Evolutionary conservation across 2,329 filamentous ascomycete species (phyloP), one percentile per base, ranked within the genome.

Genomic region (Aspergillus floridensis): DNA sequence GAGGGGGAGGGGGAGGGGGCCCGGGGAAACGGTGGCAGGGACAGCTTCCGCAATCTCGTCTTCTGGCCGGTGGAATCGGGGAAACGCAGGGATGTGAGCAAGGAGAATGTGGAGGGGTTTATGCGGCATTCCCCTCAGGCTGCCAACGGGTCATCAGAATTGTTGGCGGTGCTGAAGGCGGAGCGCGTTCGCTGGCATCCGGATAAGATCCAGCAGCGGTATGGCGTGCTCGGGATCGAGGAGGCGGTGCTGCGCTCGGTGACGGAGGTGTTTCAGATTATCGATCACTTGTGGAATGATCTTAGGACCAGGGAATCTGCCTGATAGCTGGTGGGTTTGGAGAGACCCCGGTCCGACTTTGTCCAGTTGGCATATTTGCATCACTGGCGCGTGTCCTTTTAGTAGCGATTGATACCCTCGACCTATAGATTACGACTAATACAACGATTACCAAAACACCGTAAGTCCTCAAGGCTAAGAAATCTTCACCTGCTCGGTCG

Each of bases 131-230:
- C 81, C 14, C 32, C 32, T 3, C 57, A 52, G 24, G 57, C 60
- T 22, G 66, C 62, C n/a, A 61, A 70, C 49, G 65, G 62, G 10
- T 29, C 52, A 24, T 58, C 66, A 5, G 76, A 79, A 59, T 57
- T 84, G 21, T 56, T 76, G 14, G 79, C 82, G 49, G 73, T 83
- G 5, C 80, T 98, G 55, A 96, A 96, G 76, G 80, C 86, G 5
- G 95, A 99, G 79, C 86, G 95, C 54, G 88, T 98, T 19, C 84
- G 92, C 16, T 99, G 95, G 95, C 95, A 99, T 79, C 95, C 95
- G 4, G 95, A 99, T 77, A 99, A 98, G 81, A 90, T 98, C 58
- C 92, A 97, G 79, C 95, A 97, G 77, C 86, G 87, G 56, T 88
- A 96, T 61, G 91, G 92, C 3, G 86, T 84, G 0, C 79, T 85